Evolutionary conservation across 306 rosid genomes (phyloP).

Genomic region (Corylus americana): DNA sequence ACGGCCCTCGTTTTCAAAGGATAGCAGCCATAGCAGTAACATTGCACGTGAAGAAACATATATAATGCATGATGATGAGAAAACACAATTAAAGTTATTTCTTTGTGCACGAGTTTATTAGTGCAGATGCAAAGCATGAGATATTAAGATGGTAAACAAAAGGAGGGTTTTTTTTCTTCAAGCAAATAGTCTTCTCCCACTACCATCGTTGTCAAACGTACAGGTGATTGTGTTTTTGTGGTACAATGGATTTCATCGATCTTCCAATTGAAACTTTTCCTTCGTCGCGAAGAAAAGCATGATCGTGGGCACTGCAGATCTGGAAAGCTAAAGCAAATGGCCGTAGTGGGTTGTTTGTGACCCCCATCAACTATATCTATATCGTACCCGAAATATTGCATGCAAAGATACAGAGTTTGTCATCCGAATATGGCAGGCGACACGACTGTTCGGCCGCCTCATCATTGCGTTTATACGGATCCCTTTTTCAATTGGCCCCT

Average conservation of each 20-base stretch:
- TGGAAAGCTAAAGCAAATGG: not conserved
- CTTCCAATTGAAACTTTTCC: not conserved
- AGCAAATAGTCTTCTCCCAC: not conserved
- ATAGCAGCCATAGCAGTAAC: conserved; percentile 21
- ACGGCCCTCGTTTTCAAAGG: not conserved
- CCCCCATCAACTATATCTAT: not conserved
- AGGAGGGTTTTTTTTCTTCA: not conserved
- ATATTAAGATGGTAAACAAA: too few species aligned
- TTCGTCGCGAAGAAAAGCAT: not conserved
- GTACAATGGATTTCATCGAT: not conserved
- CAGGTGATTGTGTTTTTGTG: not conserved
- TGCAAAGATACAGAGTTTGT: not conserved
- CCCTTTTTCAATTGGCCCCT: too few species aligned
- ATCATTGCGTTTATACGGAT: too few species aligned
- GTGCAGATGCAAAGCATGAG: not conserved
- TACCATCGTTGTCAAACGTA: not conserved
- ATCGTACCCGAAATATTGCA: not conserved
- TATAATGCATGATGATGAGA: not conserved
- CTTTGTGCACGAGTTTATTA: not conserved
- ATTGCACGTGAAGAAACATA: not conserved
- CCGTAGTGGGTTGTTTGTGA: not conserved
- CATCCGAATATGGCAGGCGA: not conserved
- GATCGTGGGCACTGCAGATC: not conserved
- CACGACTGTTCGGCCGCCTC: too few species aligned
- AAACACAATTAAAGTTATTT: not conserved